A percentile compares a stretch with the other conserved stretches of the same genome.
These are phyloP conservation scores for Saprolegnia diclina DNA, from an alignment of 352 stramenopile genomes.

Conservation along the genomic window DNA sequence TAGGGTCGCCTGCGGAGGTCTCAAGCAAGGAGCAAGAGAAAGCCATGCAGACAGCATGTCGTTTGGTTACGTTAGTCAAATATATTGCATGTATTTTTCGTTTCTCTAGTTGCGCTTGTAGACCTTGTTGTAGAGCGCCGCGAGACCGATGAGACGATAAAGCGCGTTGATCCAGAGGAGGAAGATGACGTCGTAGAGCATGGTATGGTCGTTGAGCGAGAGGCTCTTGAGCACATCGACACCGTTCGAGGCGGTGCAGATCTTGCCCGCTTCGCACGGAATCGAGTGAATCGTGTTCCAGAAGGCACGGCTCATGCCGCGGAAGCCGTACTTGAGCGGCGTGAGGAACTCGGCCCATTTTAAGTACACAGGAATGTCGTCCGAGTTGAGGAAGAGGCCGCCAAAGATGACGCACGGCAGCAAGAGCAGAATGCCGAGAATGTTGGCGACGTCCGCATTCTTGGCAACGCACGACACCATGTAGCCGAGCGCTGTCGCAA, in stretches of 20 bases:
- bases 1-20: too few species aligned
- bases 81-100: too few species aligned
- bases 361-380: constrained; percentile 38
- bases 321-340: constrained; percentile 43
- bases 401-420: constrained; percentile 45
- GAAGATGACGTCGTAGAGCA: not conserved
- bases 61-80: too few species aligned
- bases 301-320: constrained; percentile 18
- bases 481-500: constrained; percentile 34
- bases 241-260: not conserved
- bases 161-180: constrained; percentile 3
- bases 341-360: constrained; percentile 42
- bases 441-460: constrained; percentile 32
- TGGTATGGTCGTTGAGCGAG: not conserved
- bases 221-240: not conserved
- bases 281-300: constrained; percentile 10
- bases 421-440: constrained; percentile 36
- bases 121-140: not conserved
- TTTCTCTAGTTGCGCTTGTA: too few species aligned
- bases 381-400: constrained; percentile 40
- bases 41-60: too few species aligned
- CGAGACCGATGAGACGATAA: constrained; percentile 10
- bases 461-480: constrained; percentile 37
- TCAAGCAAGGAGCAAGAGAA: too few species aligned
- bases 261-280: constrained; percentile 3